phyloP scores from a whole-genome alignment of 345 rosid species.

The Laguncularia racemosa region DNA sequence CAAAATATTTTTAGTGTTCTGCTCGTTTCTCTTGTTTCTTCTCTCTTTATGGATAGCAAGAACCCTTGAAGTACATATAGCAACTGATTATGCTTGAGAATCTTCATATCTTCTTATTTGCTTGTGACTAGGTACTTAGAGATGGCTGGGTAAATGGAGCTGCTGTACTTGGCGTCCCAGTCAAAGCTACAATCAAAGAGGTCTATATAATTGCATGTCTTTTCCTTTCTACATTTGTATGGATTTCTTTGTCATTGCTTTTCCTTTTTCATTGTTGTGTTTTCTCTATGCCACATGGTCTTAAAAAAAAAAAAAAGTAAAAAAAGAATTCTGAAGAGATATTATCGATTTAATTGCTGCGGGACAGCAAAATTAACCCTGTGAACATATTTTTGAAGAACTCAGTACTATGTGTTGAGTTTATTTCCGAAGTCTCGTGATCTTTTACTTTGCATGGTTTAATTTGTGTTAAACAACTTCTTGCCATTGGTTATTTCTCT shows the following conservation, averaged over 20 bases:
- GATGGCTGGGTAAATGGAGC: slow-evolving; percentile 78
- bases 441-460: no score
- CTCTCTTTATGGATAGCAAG: not conserved
- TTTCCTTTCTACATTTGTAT: slow-evolving; percentile 1
- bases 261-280: not conserved
- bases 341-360: no score
- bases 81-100: not conserved
- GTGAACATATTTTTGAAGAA: no score
- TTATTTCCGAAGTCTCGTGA: no score
- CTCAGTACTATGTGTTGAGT: no score
- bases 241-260: not conserved
- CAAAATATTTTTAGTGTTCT: no score
- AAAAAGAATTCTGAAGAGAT: no score
- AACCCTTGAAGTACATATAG: not conserved
- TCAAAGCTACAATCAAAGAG: slow-evolving; percentile 97
- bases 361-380: no score
- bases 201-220: slow-evolving; percentile 21
- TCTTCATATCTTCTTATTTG: slow-evolving; percentile 6
- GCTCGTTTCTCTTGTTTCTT: not conserved
- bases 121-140: slow-evolving; percentile 53
- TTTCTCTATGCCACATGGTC: not conserved
- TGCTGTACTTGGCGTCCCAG: slow-evolving; percentile 94
- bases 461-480: no score
- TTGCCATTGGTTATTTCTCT: no score
- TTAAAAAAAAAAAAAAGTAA: no score